These are phyloP conservation scores for Pythium inflatum DNA, from an alignment of 352 stramenopile genomes.

Conservation along the genomic window DNA sequence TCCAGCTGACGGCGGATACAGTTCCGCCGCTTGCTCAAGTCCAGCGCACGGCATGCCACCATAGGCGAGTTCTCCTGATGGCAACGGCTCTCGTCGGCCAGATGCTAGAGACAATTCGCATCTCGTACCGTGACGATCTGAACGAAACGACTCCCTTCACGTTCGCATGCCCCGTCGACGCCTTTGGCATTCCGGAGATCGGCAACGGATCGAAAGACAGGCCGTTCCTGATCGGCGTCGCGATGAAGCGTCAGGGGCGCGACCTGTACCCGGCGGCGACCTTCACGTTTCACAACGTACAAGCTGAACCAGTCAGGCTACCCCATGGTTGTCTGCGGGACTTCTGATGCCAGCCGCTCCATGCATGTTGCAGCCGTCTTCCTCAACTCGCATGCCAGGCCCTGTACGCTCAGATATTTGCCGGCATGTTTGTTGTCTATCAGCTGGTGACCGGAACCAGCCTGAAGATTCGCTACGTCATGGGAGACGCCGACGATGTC, in stretches of 20 bases:
- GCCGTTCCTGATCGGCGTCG: conserved; percentile 14
- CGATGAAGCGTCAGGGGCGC: conserved; percentile 1
- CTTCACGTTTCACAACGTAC: conserved; percentile 21
- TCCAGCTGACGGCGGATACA: conserved; percentile 17
- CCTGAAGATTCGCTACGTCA: conserved; percentile 4
- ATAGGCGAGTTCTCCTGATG: conserved; percentile 7
- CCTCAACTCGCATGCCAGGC: conserved; percentile 6
- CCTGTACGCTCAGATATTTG: conserved; percentile 8
- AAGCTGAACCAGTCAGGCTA: conserved; percentile 17
- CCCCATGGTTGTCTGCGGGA: conserved; percentile 17
- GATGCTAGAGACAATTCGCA: not conserved
- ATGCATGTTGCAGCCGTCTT: conserved; percentile 19
- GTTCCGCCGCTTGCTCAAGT: not conserved
- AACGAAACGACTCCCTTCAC: conserved; percentile 18
- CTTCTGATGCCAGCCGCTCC: conserved; percentile 8
- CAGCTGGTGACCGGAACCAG: not conserved
- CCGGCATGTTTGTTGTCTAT: conserved; percentile 16
- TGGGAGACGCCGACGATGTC: conserved; percentile 19
- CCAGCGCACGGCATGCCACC: conserved; percentile 3
- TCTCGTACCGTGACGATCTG: not conserved
- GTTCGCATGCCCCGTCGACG: conserved; percentile 2
- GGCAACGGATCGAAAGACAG: conserved; percentile 1
- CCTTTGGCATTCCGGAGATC: conserved; percentile 2
- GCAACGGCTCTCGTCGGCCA: conserved; percentile 5
- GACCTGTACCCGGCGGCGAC: not conserved